Evolutionary conservation across 2,329 filamentous ascomycete species (phyloP), one percentile per base, ranked within the genome.

Genomic region (Pseudopyrenochaeta lycopersici): DNA sequence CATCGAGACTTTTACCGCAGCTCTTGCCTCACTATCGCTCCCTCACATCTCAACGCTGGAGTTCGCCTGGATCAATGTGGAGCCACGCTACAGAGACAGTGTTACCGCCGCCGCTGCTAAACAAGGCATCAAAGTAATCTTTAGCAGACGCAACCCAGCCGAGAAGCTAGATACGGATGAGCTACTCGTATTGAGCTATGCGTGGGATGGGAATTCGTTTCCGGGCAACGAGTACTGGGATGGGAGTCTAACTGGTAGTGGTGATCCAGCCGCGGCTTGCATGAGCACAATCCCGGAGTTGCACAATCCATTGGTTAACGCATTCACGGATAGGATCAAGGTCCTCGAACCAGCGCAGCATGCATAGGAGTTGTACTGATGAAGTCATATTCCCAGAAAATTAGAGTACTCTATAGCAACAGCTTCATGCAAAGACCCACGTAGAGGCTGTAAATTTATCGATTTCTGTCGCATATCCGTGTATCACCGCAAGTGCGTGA

Each of bases 261-360:
- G 51, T 2, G 51, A 54, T 38, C 51, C 51, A 27, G 51, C 51
- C n/a, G 51, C 51, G 35, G 51, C 51, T 4, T 54, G 51, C 42
- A 54, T 54, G 51, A 54, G 51, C 31, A 54, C 51, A 41, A 54
- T 54, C 21, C 23, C 46, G 20, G 51, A 54, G 46, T 49, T 54
- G 40, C 51, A 54, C 30, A 54, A 54, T 49, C 46, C 51, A 27
- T 42, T 54, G 3, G 46, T 54, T 12, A 54, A 54, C 12, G n/a
- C 29, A 2, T 54, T 54, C 33, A 46, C 46, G 17, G 46, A 45
- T 15, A 46, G 41, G 36, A 46, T 54, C 23, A 42, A 42, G 7
- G 40, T 42, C 10, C 27, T 42, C 5, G 40, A 30, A n/a, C 21
- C 23, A 2, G 23, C 27, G 40, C 7, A 18, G 21, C 10, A 27